phyloP scores from a whole-genome alignment of 75 land plant species.

The Picea sitchensis region DNA sequence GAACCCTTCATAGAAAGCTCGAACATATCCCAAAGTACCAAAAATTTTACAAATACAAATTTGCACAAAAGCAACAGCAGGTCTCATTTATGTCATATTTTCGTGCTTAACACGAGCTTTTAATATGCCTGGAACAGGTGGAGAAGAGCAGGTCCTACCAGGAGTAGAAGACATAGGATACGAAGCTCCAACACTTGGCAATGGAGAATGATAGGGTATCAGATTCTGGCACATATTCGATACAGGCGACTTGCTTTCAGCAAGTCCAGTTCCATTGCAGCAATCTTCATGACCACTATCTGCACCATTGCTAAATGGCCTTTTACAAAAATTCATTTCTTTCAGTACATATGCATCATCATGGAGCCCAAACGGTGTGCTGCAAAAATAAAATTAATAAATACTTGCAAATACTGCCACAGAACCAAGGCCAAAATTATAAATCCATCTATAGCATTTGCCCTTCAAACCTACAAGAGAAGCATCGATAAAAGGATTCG shows the following conservation, averaged over 20 bases:
- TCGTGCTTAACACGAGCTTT: conserved; percentile 30
- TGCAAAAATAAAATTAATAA: conserved; percentile 28
- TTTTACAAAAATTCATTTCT: conserved; percentile 81
- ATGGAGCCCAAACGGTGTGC: conserved; percentile 95
- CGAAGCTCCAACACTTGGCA: neutral
- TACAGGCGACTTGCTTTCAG: conserved; percentile 33
- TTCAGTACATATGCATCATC: conserved; percentile 95
- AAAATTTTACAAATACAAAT: conserved; percentile 1
- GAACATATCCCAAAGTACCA: neutral
- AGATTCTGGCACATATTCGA: conserved; percentile 20
- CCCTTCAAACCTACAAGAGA: neutral
- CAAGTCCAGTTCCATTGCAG: conserved; percentile 21
- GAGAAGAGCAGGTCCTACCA: conserved; percentile 4
- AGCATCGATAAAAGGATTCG: neutral
- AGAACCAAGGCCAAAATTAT: neutral
- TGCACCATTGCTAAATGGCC: conserved; percentile 21
- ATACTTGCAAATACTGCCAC: neutral
- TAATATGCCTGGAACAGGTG: conserved; percentile 26
- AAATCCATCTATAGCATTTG: neutral
- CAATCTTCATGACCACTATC: conserved; percentile 26
- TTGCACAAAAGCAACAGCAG: conserved; percentile 2
- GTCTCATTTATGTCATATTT: neutral
- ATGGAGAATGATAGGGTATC: conserved; percentile 10
- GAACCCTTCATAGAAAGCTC: neutral
- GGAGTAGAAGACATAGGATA: conserved; percentile 6